Evolutionary conservation across 306 rosid genomes (phyloP), one percentile per base, ranked within the genome.

Genomic region (Astragalus glycyphyllos): DNA sequence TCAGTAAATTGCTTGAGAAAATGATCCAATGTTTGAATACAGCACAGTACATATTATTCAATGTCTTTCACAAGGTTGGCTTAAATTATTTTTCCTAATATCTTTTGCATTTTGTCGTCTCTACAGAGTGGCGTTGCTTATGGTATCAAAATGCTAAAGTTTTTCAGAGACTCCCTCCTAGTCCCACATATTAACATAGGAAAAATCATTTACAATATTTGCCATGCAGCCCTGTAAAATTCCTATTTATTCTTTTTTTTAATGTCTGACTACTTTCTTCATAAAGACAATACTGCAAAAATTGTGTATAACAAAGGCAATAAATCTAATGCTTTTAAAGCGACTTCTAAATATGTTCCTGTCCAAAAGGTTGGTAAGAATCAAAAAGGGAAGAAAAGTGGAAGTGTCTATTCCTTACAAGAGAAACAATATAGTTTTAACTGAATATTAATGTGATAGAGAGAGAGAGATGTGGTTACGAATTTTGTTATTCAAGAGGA

Each of bases 21-120:
- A 71, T 42, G 75, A 75, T 31, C 73, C 69, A 69, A 40, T 47
- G 72, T 44, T 31, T n/a, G n/a, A n/a, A n/a, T 48, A 9, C 31
- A 45, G 29, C 4, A 38, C 23, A 17, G 62, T 37, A 54, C 35
- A 34, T 8, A 46, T 26, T 14, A 50, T 20, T 40, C 32, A 62
- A 38, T n/a, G 26, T 13, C 31, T 62, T 23, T 64, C 47, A 44
- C 37, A 64, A 42, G 37, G 38, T 31, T 53, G 8, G 57, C 35
- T 73, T 63, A 14, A 12, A 16, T 11, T 53, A 1, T 15, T 23
- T 41, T 51, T 35, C 40, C 40, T 4, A 29, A 40, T 26, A 50
- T 44, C 48, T 63, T 63, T 2, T 54, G 20, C 49, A 51, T 32
- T 13, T 72, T 35, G 17, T 29, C 45, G 60, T 11, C 15, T 72